Base-by-base conservation (phyloP, 1,139 yeast genomes). In the Debaryomyces psychrophilus region DNA sequence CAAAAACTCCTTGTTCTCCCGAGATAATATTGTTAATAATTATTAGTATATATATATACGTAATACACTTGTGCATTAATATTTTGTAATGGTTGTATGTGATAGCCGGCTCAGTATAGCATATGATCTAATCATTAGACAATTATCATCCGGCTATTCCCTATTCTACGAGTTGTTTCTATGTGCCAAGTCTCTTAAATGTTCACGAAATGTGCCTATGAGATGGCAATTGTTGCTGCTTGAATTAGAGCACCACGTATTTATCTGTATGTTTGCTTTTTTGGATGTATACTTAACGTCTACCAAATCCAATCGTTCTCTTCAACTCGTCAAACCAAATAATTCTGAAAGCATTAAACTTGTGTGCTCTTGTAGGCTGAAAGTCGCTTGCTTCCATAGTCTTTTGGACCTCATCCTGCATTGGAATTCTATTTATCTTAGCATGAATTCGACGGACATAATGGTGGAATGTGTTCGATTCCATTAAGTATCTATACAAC, bases 381-480 rank as follows among this genome's bases (percentile, higher is more conserved):
- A 71, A 75, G 41, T 55, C 47, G 37, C 57, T 54, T 28, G 58
- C 47, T 31, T 71, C 58, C 46, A 67, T 50, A 25, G 52, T 49
- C 25, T 37, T 44, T 5, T 18, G 29, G 11, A 58, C 55, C 36
- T 51, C 56, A n/a, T 44, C 55, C 8, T 56, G 50, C 38, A 52
- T 60, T 53, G 73, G 76, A 12, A 86, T 73, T 2, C 87, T 81
- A 59, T 90, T 89, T 17, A 89, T 77, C 46, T 73, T 71, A 35
- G 86, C 85, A 58, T 85, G 87, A 1, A 86, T 68, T 14, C 73
- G 69, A 38, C 83, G 73, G 5, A 89, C 97, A 71, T 87, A 81
- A 38, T 81, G 69, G 56, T 87, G 85, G 59, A 90, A 90, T 1
- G 78, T 71, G 0, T 78, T 81, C 6, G 93, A 85, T 36, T 72